Conservation (phyloP, 2,329 filamentous ascomycete genomes). For the Aspergillus sp. region DNA sequence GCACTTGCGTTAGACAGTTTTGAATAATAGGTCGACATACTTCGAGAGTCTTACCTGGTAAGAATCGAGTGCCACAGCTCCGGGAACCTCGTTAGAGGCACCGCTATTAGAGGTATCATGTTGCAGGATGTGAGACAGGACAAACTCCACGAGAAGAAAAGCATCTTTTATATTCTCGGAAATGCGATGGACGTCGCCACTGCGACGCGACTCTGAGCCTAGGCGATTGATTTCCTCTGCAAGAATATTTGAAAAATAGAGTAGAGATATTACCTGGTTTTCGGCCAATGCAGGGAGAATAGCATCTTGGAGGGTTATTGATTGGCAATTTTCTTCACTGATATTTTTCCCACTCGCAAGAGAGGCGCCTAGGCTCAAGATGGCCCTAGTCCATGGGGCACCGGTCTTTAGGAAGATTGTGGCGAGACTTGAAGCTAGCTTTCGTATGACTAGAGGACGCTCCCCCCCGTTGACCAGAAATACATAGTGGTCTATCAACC, state of each 20-base stretch:
- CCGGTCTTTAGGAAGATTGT: conserved; percentile 49
- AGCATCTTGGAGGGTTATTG: conserved; percentile 34
- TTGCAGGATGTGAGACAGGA: conserved; percentile 37
- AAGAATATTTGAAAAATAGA: conserved; percentile 46
- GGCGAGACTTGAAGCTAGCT: conserved; percentile 52
- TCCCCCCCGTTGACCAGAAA: conserved; percentile 45
- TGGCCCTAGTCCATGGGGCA: conserved; percentile 43
- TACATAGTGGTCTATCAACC: conserved; percentile 49
- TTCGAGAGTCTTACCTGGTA: conserved; percentile 35
- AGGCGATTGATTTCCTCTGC: conserved; percentile 44
- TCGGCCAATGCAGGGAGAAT: conserved; percentile 44
- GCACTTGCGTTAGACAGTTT: conserved; percentile 10
- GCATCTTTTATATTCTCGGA: conserved; percentile 42
- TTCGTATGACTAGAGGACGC: conserved; percentile 46
- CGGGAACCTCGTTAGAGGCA: conserved; percentile 29
- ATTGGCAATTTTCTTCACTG: conserved; percentile 36
- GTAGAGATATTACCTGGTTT: conserved; percentile 38
- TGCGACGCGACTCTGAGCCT: conserved; percentile 28
- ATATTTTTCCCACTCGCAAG: conserved; percentile 44
- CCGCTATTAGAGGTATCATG: conserved; percentile 27
- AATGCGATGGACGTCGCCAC: conserved; percentile 20
- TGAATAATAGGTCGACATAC: not conserved
- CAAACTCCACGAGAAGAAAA: conserved; percentile 41
- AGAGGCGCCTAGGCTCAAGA: conserved; percentile 44
- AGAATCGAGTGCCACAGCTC: conserved; percentile 40